Base-by-base conservation (phyloP, 2,329 filamentous ascomycete genomes). In the Cytospora schulzeri region DNA sequence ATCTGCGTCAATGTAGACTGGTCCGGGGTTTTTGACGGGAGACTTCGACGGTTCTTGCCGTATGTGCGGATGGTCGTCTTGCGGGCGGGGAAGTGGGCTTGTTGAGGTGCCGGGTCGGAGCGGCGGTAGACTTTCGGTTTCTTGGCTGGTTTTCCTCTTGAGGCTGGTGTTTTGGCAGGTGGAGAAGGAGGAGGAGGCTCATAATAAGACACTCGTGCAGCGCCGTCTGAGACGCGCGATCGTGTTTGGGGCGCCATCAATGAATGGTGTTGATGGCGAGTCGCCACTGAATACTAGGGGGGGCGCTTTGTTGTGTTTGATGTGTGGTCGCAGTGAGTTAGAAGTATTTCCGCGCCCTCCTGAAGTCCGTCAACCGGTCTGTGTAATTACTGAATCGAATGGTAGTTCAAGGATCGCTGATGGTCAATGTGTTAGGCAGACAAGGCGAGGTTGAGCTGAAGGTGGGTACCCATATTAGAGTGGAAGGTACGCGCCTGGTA, bases 1-100 rank as follows among this genome's bases (percentile, higher is more conserved):
- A 76, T 71, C 65, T 77, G 74, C 3, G 75, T 77, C 70, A 77
- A 55, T 0, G 75, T 77, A 53, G 71, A 72, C 66, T 77, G 76
- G 35, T 68, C 69, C 26, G 72, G 63, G 5, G 52, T 35, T n/a
- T 56, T 62, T 56, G 60, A 35, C 22, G 60, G 52, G 11, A 62
- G 60, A 28, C 60, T 62, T 35, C 52, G 60, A 22, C 60, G 60
- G 38, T 51, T 28, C 41, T 62, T 62, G 53, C 60, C 60, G 19
- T 62, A 62, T 11, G 60, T 56, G 53, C 60, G 58, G 8, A 67
- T 33, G 17, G 58, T 62, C 17, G 62, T 65, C 26, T 15, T 57
- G 24, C 72, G 70, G 4, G 68, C 62, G 3, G 75, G 73, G 63
- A 77, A 77, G 5, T 66, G 69, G 4, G 70, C 38, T 56, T 77